A percentile compares a stretch with the other conserved stretches of the same genome.
phyloP scores from a whole-genome alignment of 768 basidiomycete genomes.

The Scleroderma bovista region DNA sequence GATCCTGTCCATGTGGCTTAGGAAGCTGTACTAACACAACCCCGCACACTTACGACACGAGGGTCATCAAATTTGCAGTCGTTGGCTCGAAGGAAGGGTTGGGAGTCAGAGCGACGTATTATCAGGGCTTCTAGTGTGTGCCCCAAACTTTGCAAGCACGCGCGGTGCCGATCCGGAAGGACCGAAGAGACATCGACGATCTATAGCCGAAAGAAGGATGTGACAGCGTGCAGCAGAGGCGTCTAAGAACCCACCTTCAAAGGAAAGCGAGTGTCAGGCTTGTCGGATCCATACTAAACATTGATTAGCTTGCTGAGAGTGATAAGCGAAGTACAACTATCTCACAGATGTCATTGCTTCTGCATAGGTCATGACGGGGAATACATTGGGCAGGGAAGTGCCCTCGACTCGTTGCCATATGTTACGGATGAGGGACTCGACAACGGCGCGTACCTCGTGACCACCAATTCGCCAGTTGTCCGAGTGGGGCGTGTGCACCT shows the following conservation, averaged over 20 bases:
- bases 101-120: conserved; percentile 24
- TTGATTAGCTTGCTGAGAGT: conserved; percentile 14
- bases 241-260: conserved; percentile 57
- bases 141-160: conserved; percentile 19
- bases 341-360: conserved; percentile 87
- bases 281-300: conserved; percentile 84
- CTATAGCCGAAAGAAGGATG: conserved; percentile 20
- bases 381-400: conserved; percentile 52
- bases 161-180: conserved; percentile 24
- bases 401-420: conserved; percentile 75
- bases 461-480: conserved; percentile 83
- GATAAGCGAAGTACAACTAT: conserved; percentile 8
- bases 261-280: conserved; percentile 87
- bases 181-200: conserved; percentile 29
- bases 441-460: conserved; percentile 67
- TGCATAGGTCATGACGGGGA: conserved; percentile 81
- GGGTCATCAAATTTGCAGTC: conserved; percentile 16
- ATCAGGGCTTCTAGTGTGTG: conserved; percentile 29
- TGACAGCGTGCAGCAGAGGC: conserved; percentile 1
- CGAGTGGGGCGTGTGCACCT: conserved; percentile 8
- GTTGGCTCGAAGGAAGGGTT: conserved; percentile 24
- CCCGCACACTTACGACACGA: conserved; percentile 17
- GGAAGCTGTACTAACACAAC: neutral
- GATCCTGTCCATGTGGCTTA: conserved; percentile 35
- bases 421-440: conserved; percentile 66